Evolutionary conservation across 1,139 yeast species (phyloP).

Genomic region (Candida tunisiensis): DNA sequence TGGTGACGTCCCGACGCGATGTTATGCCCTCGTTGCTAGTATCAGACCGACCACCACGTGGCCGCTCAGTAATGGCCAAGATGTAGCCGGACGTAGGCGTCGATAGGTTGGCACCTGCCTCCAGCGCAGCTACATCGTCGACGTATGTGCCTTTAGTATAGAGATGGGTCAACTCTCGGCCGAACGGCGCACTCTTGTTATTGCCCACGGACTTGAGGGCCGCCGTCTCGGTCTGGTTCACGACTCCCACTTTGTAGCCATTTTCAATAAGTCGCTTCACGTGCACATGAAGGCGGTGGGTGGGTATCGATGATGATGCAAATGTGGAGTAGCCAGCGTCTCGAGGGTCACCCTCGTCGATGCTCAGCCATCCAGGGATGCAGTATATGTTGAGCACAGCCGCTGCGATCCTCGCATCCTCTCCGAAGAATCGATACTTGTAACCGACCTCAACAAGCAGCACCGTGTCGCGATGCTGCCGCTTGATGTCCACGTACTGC

Average conservation of each 20-base stretch:
- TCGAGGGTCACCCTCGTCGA: slow-evolving; percentile 27
- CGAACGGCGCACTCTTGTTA: slow-evolving; percentile 36
- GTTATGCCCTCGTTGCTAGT: neutral
- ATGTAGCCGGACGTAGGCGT: slow-evolving; percentile 10
- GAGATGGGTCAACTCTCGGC: slow-evolving; percentile 49
- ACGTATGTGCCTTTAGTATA: slow-evolving; percentile 78
- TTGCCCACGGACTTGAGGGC: slow-evolving; percentile 40
- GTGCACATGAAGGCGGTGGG: slow-evolving; percentile 54
- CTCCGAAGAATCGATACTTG: slow-evolving; percentile 72
- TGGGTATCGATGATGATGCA: slow-evolving; percentile 80
- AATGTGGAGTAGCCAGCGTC: slow-evolving; percentile 34
- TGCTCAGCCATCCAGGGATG: slow-evolving; percentile 43
- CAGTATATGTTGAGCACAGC: slow-evolving; percentile 51
- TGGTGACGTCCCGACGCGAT: slow-evolving; percentile 4
- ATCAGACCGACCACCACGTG: slow-evolving; percentile 1
- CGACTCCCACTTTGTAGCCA: slow-evolving; percentile 51
- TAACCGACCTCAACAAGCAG: slow-evolving; percentile 82
- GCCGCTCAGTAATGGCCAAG: slow-evolving; percentile 8
- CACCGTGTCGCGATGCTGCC: slow-evolving; percentile 42
- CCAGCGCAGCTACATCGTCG: slow-evolving; percentile 25
- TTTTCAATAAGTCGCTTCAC: slow-evolving; percentile 26
- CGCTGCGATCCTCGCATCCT: slow-evolving; percentile 63
- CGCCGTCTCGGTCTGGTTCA: slow-evolving; percentile 71
- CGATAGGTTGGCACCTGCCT: slow-evolving; percentile 1
- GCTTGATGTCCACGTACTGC: slow-evolving; percentile 54